Conservation (phyloP, 2,329 filamentous ascomycete genomes). For the Colletotrichum sp. region DNA sequence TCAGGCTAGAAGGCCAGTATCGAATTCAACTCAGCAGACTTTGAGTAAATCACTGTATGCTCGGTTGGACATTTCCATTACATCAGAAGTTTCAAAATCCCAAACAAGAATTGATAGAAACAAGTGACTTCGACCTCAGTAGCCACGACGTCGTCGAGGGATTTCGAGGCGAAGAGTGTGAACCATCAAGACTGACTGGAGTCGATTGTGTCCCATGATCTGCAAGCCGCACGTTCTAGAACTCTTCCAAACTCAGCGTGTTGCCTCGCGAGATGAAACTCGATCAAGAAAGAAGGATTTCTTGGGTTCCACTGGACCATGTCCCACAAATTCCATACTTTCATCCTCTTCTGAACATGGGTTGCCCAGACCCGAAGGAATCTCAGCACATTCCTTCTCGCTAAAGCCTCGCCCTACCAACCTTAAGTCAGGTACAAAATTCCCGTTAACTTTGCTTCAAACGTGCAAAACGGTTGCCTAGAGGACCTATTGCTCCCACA, state of each 20-base stretch:
- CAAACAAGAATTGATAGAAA: neutral
- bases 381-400: neutral
- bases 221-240: neutral
- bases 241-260: neutral
- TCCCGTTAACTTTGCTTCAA: neutral
- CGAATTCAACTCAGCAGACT: neutral
- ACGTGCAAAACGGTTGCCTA: neutral
- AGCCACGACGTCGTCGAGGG: accelerated
- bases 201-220: neutral
- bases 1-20: neutral
- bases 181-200: neutral
- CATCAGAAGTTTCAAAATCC: no score
- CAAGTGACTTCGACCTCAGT: neutral
- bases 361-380: neutral
- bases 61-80: neutral
- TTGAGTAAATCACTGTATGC: accelerated
- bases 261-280: neutral
- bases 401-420: neutral
- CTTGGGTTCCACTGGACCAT: neutral
- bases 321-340: neutral
- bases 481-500: neutral
- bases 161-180: neutral
- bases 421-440: neutral
- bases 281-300: neutral
- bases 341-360: neutral